These are phyloP conservation scores for Periconia sp. DNA, from an alignment of 2,329 filamentous ascomycete genomes.

Conservation along the genomic window DNA sequence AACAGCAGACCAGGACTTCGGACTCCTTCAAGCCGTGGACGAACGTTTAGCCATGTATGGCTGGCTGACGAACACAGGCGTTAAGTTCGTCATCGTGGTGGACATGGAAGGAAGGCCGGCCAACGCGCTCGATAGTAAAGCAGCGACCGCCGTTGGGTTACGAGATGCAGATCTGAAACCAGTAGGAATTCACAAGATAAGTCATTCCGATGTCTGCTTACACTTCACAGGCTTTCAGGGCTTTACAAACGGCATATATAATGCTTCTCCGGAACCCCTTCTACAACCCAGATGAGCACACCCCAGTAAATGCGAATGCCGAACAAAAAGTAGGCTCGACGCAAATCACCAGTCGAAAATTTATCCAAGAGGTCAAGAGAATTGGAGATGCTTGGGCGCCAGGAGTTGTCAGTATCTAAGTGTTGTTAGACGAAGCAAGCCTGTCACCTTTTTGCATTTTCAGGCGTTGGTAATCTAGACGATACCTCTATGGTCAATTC, in stretches of 20 bases:
- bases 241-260: slow-evolving; percentile 92
- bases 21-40: slow-evolving; percentile 90
- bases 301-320: slow-evolving; percentile 60
- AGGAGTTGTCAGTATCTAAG: slow-evolving; percentile 67
- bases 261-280: slow-evolving; percentile 91
- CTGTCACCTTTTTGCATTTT: slow-evolving; percentile 32
- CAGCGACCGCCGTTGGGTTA: slow-evolving; percentile 66
- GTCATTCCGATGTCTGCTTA: slow-evolving; percentile 10
- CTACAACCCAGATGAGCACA: slow-evolving; percentile 86
- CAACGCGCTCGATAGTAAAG: slow-evolving; percentile 40
- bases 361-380: slow-evolving; percentile 79
- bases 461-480: slow-evolving; percentile 25
- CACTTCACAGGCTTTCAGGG: slow-evolving; percentile 73
- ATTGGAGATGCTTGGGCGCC: slow-evolving; percentile 88
- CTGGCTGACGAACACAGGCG: slow-evolving; percentile 93
- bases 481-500: neutral
- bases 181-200: slow-evolving; percentile 54
- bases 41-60: slow-evolving; percentile 93
- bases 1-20: slow-evolving; percentile 80
- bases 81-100: slow-evolving; percentile 87
- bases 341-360: slow-evolving; percentile 81
- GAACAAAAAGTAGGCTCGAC: slow-evolving; percentile 55
- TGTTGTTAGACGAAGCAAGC: slow-evolving; percentile 7
- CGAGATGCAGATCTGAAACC: slow-evolving; percentile 87
- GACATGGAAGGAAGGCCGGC: slow-evolving; percentile 80